Conservation (phyloP, 441 rosid genomes). For the Erysimum cheiri region DNA sequence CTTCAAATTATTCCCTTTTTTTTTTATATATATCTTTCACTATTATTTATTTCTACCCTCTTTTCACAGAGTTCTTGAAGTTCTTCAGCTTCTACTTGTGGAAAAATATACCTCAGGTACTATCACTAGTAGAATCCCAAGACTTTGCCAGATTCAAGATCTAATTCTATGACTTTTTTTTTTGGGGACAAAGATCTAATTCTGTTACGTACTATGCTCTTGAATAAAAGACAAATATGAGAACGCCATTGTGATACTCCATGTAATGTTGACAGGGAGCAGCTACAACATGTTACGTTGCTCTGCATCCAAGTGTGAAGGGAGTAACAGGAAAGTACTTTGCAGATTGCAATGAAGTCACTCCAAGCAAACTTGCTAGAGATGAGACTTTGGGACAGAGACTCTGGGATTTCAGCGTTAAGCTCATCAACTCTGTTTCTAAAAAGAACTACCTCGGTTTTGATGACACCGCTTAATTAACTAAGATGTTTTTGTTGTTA, state of each 20-base stretch:
- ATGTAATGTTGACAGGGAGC: conserved; percentile 65
- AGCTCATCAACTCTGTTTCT: conserved; percentile 54
- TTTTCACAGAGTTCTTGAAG: conserved; percentile 60
- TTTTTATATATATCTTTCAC: not conserved
- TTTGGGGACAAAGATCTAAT: not conserved
- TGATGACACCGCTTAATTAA: conserved; percentile 25
- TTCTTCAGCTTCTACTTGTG: conserved; percentile 66
- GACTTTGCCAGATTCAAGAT: not conserved
- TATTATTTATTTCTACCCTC: not conserved
- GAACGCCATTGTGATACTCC: conserved; percentile 1
- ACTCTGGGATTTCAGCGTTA: conserved; percentile 82
- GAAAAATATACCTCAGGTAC: conserved; percentile 91
- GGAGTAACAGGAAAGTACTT: conserved; percentile 80
- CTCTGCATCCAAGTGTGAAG: conserved; percentile 69
- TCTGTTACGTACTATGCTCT: not conserved
- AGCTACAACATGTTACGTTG: conserved; percentile 89
- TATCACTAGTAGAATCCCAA: not conserved
- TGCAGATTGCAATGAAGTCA: conserved; percentile 72
- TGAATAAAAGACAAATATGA: not conserved
- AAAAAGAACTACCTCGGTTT: conserved; percentile 40
- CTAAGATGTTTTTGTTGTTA: conserved; percentile 10
- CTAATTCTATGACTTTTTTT: not conserved
- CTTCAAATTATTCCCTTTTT: not conserved
- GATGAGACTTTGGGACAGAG: conserved; percentile 59
- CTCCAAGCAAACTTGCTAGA: conserved; percentile 62